Evolutionary conservation across 352 stramenopile species (phyloP).

Genomic region (Blastocystis sp.): DNA sequence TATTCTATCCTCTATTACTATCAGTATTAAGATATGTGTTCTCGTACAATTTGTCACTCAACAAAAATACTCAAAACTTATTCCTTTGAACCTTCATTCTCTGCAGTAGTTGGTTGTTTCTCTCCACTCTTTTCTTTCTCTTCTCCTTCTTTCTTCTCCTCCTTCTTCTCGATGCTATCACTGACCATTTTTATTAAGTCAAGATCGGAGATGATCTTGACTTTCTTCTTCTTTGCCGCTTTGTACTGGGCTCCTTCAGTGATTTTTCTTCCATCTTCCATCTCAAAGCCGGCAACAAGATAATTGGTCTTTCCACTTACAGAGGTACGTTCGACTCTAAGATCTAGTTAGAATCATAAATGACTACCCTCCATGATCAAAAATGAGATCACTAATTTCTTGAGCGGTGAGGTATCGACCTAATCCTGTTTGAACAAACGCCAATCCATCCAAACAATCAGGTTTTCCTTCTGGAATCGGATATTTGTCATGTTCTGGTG

Average conservation of each 20-base stretch:
- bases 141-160: neutral
- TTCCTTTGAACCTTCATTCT: too few species aligned
- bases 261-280: slow-evolving; percentile 54
- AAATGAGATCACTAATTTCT: slow-evolving; percentile 61
- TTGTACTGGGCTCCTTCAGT: slow-evolving; percentile 57
- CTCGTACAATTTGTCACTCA: neutral
- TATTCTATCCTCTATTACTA: too few species aligned
- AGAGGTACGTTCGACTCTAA: slow-evolving; percentile 35
- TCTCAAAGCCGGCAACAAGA: slow-evolving; percentile 56
- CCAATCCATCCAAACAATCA: slow-evolving; percentile 28
- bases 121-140: too few species aligned
- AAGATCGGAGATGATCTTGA: slow-evolving; percentile 60
- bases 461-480: slow-evolving; percentile 44
- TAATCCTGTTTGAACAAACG: slow-evolving; percentile 52
- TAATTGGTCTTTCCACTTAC: slow-evolving; percentile 61
- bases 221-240: slow-evolving; percentile 24
- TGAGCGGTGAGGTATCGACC: slow-evolving; percentile 19
- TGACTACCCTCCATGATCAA: slow-evolving; percentile 58
- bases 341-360: neutral
- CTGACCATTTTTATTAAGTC: slow-evolving; percentile 55
- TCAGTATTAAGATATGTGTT: neutral
- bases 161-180: slow-evolving; percentile 34
- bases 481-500: slow-evolving; percentile 50
- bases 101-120: too few species aligned
- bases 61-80: slow-evolving; percentile 31